Evolutionary conservation across 2,329 filamentous ascomycete species (phyloP), one percentile per base, ranked within the genome.

Genomic region (Colletotrichum filicis): DNA sequence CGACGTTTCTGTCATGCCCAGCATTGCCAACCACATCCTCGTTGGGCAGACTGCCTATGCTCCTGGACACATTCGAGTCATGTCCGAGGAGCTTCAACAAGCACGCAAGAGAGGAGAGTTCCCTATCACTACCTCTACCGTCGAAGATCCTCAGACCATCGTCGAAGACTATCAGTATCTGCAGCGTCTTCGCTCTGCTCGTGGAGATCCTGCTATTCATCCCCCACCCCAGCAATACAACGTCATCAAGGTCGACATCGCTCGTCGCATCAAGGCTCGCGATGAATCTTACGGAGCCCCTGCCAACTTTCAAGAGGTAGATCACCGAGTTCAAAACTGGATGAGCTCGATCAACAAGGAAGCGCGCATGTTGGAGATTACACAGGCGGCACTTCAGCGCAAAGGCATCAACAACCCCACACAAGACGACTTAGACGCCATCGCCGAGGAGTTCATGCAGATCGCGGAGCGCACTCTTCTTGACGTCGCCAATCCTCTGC

Each of bases 191-290:
- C 66, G 70, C 0, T 32, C 26, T 19, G 12, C 5, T 0, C 37
- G 59, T 0, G 70, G 70, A 0, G 28, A 22, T 22, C 22, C 22
- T 22, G n/a, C n/a, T n/a, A n/a, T n/a, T n/a, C n/a, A n/a, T n/a
- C n/a, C n/a, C n/a, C n/a, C n/a, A n/a, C n/a, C n/a, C n/a, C n/a
- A n/a, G n/a, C n/a, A n/a, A n/a, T n/a, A 81, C 55, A 75, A 74
- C 1, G 37, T 76, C 0, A 60, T 83, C 0, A 77, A 76, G 0
- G 76, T 84, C 11, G 77, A 82, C 24, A 80, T 84, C 19, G 75
- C 80, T 3, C 80, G 80, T 4, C 76, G 76, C 5, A 84, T 85
- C 58, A 75, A 76, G 4, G 79, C 82, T 22, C 83, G 84, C 2
- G 22, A 22, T 22, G 22, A n/a, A n/a, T n/a, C n/a, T n/a, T n/a